Evolutionary conservation across 1,284 basidiomycete species (phyloP).

Genomic region (Leucoagaricus sp.): DNA sequence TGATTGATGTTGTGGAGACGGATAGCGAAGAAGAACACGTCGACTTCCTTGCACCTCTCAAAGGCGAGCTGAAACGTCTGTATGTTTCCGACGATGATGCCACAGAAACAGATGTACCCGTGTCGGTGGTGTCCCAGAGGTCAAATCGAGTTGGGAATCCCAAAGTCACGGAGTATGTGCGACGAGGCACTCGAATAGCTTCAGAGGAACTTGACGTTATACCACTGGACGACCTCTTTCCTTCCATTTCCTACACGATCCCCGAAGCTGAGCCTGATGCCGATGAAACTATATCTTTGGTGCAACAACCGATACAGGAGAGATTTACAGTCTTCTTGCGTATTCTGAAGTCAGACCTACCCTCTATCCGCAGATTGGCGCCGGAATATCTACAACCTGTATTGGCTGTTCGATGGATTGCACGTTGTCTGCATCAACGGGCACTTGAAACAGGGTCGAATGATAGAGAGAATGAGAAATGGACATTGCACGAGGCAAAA

Average conservation of each 20-base stretch:
- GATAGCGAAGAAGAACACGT: slow-evolving; percentile 41
- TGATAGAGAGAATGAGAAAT: slow-evolving; percentile 62
- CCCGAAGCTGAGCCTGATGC: slow-evolving; percentile 29
- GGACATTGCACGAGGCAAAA: slow-evolving; percentile 66
- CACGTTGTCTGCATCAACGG: slow-evolving; percentile 49
- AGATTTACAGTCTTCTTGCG: slow-evolving; percentile 61
- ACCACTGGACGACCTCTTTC: slow-evolving; percentile 47
- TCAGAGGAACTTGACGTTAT: slow-evolving; percentile 57
- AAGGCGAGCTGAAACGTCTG: slow-evolving; percentile 63
- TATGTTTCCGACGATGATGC: slow-evolving; percentile 37
- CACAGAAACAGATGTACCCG: slow-evolving; percentile 25
- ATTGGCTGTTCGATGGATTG: slow-evolving; percentile 63
- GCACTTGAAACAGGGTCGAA: slow-evolving; percentile 50
- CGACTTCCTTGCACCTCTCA: slow-evolving; percentile 67
- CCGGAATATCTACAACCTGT: slow-evolving; percentile 48
- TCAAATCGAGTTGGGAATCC: slow-evolving; percentile 32
- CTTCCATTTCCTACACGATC: slow-evolving; percentile 34
- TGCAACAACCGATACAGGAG: slow-evolving; percentile 50
- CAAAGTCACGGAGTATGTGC: slow-evolving; percentile 66
- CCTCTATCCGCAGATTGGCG: slow-evolving; percentile 46
- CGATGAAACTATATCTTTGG: slow-evolving; percentile 29
- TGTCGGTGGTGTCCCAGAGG: slow-evolving; percentile 35
- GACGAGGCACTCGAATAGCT: slow-evolving; percentile 69
- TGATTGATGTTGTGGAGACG: slow-evolving; percentile 53
- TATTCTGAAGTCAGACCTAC: slow-evolving; percentile 56